Conservation (phyloP, 192 early-diverging fungal genomes). For the Spizellomyces sp. region DNA sequence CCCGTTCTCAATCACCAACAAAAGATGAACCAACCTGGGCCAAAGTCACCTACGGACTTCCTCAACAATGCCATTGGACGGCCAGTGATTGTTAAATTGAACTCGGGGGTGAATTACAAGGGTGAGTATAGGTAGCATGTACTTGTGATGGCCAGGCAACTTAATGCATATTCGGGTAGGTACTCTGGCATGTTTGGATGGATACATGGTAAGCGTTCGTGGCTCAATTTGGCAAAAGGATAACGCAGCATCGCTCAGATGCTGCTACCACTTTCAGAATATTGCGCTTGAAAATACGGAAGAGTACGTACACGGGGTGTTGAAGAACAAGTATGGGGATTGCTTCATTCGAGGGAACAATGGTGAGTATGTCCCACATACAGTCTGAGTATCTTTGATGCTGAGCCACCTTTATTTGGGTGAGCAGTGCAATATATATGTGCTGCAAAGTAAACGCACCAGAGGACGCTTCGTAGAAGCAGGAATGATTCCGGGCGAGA, state of each 20-base stretch:
- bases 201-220: slow-evolving; percentile 58
- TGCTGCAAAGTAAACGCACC: slow-evolving; percentile 16
- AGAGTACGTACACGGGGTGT: slow-evolving; percentile 92
- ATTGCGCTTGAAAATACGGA: slow-evolving; percentile 96
- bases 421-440: slow-evolving; percentile 30
- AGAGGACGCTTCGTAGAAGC: not conserved
- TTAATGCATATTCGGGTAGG: slow-evolving; percentile 46
- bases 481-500: no score
- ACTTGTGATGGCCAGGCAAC: not conserved
- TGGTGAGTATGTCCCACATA: slow-evolving; percentile 51
- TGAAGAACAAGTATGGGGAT: slow-evolving; percentile 93
- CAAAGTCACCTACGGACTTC: slow-evolving; percentile 79
- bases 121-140: slow-evolving; percentile 50
- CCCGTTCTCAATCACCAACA: no score
- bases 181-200: slow-evolving; percentile 88
- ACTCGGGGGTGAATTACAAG: slow-evolving; percentile 95
- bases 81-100: slow-evolving; percentile 88
- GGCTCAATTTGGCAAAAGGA: not conserved
- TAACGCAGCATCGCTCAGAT: not conserved
- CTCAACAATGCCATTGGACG: slow-evolving; percentile 81
- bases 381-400: not conserved
- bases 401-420: not conserved
- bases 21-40: not conserved
- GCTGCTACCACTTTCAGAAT: slow-evolving; percentile 55
- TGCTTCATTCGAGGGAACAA: slow-evolving; percentile 98